phyloP scores from a whole-genome alignment of 1,284 basidiomycete species.

The Naganishia liquefaciens region DNA sequence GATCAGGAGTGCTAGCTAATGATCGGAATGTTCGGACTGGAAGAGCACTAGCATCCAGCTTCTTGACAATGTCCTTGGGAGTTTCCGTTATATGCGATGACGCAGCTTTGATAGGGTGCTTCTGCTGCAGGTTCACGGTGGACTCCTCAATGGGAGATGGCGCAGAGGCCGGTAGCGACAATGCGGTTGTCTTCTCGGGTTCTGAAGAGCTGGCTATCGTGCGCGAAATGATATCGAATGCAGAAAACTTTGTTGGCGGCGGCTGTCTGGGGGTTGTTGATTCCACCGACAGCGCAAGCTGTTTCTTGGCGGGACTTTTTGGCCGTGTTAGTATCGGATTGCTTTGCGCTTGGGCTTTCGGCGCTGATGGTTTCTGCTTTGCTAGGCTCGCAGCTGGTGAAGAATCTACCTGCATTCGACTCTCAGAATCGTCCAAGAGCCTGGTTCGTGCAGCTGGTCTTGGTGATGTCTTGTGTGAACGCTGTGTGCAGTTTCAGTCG shows the following conservation, averaged over 20 bases:
- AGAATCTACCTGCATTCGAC: conserved; percentile 20
- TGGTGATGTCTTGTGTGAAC: not conserved
- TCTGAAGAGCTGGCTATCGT: conserved; percentile 6
- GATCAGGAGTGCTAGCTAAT: conserved; percentile 21
- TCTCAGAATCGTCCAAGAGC: not conserved
- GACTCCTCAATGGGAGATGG: not conserved
- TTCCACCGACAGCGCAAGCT: not conserved
- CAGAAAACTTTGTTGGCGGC: conserved; percentile 8
- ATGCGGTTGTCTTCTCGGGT: not conserved
- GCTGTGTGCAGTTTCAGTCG: not conserved
- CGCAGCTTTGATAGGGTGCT: not conserved
- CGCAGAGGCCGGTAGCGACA: conserved; percentile 5
- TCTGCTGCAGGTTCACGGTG: not conserved
- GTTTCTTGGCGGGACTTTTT: conserved; percentile 3
- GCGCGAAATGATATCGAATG: conserved; percentile 22
- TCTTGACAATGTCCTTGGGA: conserved; percentile 4
- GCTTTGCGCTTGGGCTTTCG: not conserved
- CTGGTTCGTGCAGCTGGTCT: not conserved
- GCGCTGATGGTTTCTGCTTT: not conserved
- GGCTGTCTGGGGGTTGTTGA: conserved; percentile 15
- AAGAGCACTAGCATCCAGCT: conserved; percentile 14
- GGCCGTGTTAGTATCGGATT: conserved; percentile 10
- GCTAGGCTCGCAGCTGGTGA: not conserved
- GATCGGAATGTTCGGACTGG: conserved; percentile 30
- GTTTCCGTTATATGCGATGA: not conserved